Evolutionary conservation across 2,329 filamentous ascomycete genomes (phyloP).

Genomic region (Colletotrichum scovillei): DNA sequence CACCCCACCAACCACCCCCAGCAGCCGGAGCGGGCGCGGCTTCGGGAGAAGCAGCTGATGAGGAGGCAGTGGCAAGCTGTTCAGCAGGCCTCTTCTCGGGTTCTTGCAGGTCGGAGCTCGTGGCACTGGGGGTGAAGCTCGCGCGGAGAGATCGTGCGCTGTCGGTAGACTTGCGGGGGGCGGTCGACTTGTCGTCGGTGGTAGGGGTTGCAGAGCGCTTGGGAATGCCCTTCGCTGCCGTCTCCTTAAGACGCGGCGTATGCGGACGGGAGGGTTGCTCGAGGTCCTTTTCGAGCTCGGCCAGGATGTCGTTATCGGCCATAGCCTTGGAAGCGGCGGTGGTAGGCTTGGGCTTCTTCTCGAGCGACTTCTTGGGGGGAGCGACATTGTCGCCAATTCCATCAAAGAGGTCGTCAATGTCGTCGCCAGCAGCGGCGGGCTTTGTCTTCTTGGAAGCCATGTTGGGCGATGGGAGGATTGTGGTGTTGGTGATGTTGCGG

Average conservation of each 20-base stretch:
- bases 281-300: conserved; percentile 78
- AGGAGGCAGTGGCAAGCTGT: conserved; percentile 46
- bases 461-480: conserved; percentile 37
- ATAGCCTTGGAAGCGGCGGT: conserved; percentile 61
- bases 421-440: conserved; percentile 67
- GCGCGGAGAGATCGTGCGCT: conserved; percentile 78
- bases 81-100: conserved; percentile 63
- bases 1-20: conserved; percentile 90
- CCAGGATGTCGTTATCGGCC: conserved; percentile 80
- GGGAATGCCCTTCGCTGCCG: conserved; percentile 56
- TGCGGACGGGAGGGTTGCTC: conserved; percentile 80
- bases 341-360: conserved; percentile 57
- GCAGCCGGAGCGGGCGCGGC: conserved; percentile 39
- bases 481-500: conserved; percentile 22
- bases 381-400: conserved; percentile 66
- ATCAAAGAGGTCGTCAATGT: conserved; percentile 74
- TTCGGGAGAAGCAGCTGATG: conserved; percentile 60
- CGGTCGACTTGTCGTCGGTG: conserved; percentile 72
- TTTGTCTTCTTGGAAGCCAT: conserved; percentile 74
- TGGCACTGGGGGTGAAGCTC: conserved; percentile 76
- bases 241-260: conserved; percentile 79
- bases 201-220: conserved; percentile 63
- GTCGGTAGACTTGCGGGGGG: conserved; percentile 79
- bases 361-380: conserved; percentile 57
- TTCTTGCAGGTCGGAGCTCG: conserved; percentile 71